phyloP scores from a whole-genome alignment of 108 stramenopile species.

The Nitzschia inconspicua region DNA sequence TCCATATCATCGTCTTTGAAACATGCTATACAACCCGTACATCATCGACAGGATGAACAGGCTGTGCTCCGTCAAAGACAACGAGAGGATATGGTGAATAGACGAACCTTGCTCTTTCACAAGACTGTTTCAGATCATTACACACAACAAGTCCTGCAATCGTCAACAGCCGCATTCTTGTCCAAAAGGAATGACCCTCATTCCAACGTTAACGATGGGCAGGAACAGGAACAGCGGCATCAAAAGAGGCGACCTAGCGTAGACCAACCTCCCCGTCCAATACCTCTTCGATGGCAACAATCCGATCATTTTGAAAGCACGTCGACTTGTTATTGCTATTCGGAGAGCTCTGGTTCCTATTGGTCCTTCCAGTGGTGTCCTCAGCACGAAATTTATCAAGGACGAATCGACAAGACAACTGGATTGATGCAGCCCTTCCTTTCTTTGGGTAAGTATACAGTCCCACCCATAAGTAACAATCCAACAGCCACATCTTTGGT shows the following conservation, averaged over 20 bases:
- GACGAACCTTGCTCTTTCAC: conserved; percentile 16
- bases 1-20: background rate
- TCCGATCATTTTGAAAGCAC: background rate
- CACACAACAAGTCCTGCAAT: conserved; percentile 13
- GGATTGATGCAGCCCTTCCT: background rate
- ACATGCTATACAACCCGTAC: background rate
- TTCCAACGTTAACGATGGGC: conserved; percentile 8
- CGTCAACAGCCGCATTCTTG: no score
- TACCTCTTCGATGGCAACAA: conserved; percentile 12
- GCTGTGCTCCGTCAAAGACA: background rate
- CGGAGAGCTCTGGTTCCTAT: conserved; percentile 11
- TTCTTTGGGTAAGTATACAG: background rate
- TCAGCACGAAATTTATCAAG: conserved; percentile 13
- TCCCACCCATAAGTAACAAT: background rate
- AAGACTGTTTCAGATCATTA: conserved; percentile 23
- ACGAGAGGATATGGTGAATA: background rate
- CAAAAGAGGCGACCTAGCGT: background rate
- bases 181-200: no score
- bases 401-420: background rate
- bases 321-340: conserved; percentile 18
- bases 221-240: background rate
- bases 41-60: conserved; percentile 1
- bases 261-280: background rate
- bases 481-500: background rate
- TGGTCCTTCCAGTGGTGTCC: conserved; percentile 45